Base-by-base conservation (phyloP, 2,329 filamentous ascomycete genomes). In the Hyphodiscus sp. region DNA sequence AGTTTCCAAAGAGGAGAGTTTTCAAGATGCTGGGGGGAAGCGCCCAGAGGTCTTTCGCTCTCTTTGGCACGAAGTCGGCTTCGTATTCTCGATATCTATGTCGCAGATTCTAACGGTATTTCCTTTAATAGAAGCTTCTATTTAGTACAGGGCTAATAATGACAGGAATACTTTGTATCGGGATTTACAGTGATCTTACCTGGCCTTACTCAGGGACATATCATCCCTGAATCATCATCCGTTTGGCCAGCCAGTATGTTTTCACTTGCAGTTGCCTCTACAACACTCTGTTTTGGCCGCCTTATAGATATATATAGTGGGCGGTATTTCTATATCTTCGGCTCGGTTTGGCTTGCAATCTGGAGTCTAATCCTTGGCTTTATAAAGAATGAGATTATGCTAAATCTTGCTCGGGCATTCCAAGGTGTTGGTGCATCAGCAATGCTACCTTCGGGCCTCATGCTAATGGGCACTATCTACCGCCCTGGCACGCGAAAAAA, bases 171-270 rank as follows among this genome's bases (percentile, higher is more conserved):
- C 65, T 80, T 79, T 56, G 75, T 91, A 51, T 85, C 82, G 42
- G 88, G 89, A 41, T 92, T 91, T 67, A 77, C 76, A 58, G 83
- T 85, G 61, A 77, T 91, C 19, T 69, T 90, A 0, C 87, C 88
- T 1, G 79, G 78, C 0, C 69, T 91, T 1, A 73, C 81, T 10
- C 65, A 68, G 10, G 76, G 79, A 1, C 76, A 91, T 3, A 51
- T 80, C 38, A 89, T 91, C 38, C 81, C 86, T 0, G 75, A 67
- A 65, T 74, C 62, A 47, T 80, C 62, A 63, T 78, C 63, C 68
- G 87, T 70, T 70, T 87, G 80, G 86, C 85, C 68, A 63, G 80
- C 69, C 69, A 82, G 68, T 59, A 75, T 81, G 47, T 78, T 81
- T 41, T 81, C 83, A 8, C 61, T 84, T 57, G 71, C 77, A 0